Conservation (phyloP, 805 yeast species). For the Candida odintsovae region DNA sequence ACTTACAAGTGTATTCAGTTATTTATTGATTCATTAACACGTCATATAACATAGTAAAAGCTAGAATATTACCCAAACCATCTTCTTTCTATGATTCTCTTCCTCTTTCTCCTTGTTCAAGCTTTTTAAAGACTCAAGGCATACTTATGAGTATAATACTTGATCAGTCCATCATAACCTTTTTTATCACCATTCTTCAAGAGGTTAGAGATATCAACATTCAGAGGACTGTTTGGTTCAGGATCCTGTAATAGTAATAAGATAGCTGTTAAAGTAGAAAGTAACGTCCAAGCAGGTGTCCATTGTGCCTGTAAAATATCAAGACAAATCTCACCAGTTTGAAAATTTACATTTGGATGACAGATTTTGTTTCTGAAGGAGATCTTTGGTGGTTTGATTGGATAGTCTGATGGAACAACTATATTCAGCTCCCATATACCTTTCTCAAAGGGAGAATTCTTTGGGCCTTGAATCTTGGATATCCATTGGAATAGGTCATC, state of each 20-base stretch:
- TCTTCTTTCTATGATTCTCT: too few relatives aligned
- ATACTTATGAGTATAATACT: conserved; percentile 30
- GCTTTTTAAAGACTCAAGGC: conserved; percentile 5
- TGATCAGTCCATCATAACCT: conserved; percentile 38
- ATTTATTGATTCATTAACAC: too few relatives aligned
- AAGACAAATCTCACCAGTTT: conserved; percentile 64
- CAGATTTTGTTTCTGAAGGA: conserved; percentile 36
- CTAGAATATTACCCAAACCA: too few relatives aligned
- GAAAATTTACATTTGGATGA: conserved; percentile 44
- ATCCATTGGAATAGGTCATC: conserved; percentile 47
- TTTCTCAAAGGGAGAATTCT: conserved; percentile 44
- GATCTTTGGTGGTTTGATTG: conserved; percentile 53
- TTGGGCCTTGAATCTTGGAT: conserved; percentile 46
- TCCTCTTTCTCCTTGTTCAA: too few relatives aligned
- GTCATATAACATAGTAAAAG: neutral
- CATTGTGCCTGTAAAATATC: conserved; percentile 57
- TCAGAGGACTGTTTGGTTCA: conserved; percentile 66
- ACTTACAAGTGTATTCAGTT: too few relatives aligned
- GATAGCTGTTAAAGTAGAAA: conserved; percentile 51
- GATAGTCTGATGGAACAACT: conserved; percentile 43
- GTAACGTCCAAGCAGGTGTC: conserved; percentile 73
- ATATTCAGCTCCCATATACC: conserved; percentile 48
- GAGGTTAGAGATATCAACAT: conserved; percentile 63
- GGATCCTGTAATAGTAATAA: conserved; percentile 54
- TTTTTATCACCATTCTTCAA: conserved; percentile 40